Percentiles rank a stretch among this genome's conserved stretches.
Conservation (phyloP, 2,329 filamentous ascomycete species). For the Pseudogymnoascus sp. region DNA sequence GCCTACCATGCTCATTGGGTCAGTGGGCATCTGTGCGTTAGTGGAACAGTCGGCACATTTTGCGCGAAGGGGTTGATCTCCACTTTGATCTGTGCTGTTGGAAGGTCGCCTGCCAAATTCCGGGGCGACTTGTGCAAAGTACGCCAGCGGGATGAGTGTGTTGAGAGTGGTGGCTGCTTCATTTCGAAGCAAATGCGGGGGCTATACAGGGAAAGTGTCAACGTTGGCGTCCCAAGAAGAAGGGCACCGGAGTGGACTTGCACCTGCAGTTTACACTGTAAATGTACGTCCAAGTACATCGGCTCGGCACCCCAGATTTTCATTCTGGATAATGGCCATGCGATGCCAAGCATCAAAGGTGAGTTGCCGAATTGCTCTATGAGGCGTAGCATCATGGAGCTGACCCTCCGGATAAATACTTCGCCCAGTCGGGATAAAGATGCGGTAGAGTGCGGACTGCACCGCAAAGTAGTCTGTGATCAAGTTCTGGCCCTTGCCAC, state of each 20-base stretch:
- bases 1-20: constrained; percentile 1
- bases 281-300: background rate
- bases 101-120: constrained; percentile 1
- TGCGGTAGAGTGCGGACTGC: background rate
- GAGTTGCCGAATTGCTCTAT: background rate
- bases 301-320: background rate
- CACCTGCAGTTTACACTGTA: background rate
- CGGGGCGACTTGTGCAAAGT: background rate
- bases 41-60: background rate
- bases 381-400: background rate
- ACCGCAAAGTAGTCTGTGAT: background rate
- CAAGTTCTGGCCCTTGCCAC: background rate
- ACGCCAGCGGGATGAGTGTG: background rate
- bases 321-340: background rate
- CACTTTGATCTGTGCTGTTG: background rate
- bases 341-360: background rate
- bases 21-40: background rate
- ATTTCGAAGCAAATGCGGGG: background rate
- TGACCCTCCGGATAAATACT: constrained; percentile 5
- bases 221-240: background rate
- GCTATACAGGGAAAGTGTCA: background rate
- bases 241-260: background rate
- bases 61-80: background rate
- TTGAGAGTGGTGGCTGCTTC: background rate
- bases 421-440: constrained; percentile 5